Percentiles rank a stretch among this genome's conserved stretches.
These are phyloP conservation scores for Cyberlindnera americana DNA, from an alignment of 805 yeast species.

Conservation along the genomic window DNA sequence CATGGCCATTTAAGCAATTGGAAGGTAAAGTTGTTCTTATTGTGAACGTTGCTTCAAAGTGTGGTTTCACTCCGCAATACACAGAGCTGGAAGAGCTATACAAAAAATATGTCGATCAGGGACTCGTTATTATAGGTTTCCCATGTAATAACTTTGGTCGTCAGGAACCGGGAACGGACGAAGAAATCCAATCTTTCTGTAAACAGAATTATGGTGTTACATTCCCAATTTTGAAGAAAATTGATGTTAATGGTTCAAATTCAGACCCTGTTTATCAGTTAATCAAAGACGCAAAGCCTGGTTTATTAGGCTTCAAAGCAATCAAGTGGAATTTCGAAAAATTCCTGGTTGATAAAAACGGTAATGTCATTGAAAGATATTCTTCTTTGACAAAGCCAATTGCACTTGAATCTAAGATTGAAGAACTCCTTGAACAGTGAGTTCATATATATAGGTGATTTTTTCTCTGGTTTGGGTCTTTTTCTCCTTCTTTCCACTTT, in stretches of 20 bases:
- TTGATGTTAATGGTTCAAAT: slow-evolving; percentile 83
- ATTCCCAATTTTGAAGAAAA: slow-evolving; percentile 83
- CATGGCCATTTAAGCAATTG: slow-evolving; percentile 57
- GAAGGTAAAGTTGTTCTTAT: slow-evolving; percentile 79
- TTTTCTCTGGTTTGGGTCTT: too few species aligned
- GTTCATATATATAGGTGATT: too few species aligned
- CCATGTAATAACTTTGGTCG: slow-evolving; percentile 89
- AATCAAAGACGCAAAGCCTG: slow-evolving; percentile 65
- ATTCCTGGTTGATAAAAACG: slow-evolving; percentile 56
- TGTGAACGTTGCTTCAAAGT: slow-evolving; percentile 87
- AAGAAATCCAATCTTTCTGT: slow-evolving; percentile 76
- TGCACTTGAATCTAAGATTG: slow-evolving; percentile 54
- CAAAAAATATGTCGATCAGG: slow-evolving; percentile 60
- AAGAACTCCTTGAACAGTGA: slow-evolving; percentile 43
- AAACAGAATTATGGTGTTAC: slow-evolving; percentile 81
- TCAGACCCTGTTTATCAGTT: slow-evolving; percentile 81
- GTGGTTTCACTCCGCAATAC: slow-evolving; percentile 81
- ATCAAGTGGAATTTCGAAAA: slow-evolving; percentile 81
- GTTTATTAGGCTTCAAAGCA: slow-evolving; percentile 59
- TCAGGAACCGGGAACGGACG: slow-evolving; percentile 70
- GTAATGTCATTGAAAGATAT: slow-evolving; percentile 62
- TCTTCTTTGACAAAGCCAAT: slow-evolving; percentile 68
- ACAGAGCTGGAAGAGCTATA: slow-evolving; percentile 66
- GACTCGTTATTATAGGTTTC: slow-evolving; percentile 72
- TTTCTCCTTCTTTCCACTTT: too few species aligned